Evolutionary conservation across 768 basidiomycete genomes (phyloP), one percentile per base, ranked within the genome.

Genomic region (Pholiota microspora): DNA sequence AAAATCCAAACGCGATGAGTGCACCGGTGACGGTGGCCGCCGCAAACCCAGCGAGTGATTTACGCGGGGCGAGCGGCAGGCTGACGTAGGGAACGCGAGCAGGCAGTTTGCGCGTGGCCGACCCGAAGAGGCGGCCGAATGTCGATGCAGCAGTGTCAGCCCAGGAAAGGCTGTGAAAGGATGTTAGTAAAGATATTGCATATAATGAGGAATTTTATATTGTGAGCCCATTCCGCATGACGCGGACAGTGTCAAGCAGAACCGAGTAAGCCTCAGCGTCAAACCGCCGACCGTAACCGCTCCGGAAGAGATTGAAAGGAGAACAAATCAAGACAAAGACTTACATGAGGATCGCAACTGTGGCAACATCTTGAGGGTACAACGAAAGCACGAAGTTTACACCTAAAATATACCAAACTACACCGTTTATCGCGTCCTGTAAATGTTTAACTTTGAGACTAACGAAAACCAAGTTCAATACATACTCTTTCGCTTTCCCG

Each of bases 91-190:
- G 77, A 0, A 74, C 51, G 7, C 68, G 68, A 15, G 72, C 21
- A 9, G 77, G 77, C n/a, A 79, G 69, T 36, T 68, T 71, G 40
- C 83, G 80, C 0, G 92, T 92, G 44, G 73, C 71, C n/a, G 75
- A 73, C 35, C 92, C 92, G 67, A 82, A 92, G 29, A 92, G 74
- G n/a, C 94, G 84, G 40, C 94, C 94, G 59, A 96, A 75, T 10
- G 92, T 95, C 8, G 94, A 96, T 4, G 94, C 94, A 15, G 93
- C 85, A 1, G 94, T 96, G 69, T 97, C 94, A 0, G 92, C 94
- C 94, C 94, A 97, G 28, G 93, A 94, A 45, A 97, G 84, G 57
- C 94, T 96, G 57, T 21, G 57, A 52, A 40, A 47, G 18, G 4
- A 35, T 28, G 29, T 53, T 18, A 36, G 34, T 15, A 18, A 46